Evolutionary conservation across 169 alveolate species (phyloP).

Genomic region (Plasmodium chabaudi): DNA sequence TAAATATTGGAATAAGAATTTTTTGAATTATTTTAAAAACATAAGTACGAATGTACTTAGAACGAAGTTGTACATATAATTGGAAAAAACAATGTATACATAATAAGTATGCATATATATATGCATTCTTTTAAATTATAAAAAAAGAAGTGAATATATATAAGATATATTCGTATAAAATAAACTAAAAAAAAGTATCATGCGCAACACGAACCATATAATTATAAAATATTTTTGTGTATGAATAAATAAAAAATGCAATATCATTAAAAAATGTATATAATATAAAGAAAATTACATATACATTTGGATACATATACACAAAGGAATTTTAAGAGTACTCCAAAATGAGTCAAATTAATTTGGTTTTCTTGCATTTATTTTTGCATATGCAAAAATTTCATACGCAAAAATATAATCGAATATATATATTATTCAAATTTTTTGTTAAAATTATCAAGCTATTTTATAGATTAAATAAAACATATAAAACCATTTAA

Average conservation of each 20-base stretch:
- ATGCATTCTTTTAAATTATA: constrained; percentile 17
- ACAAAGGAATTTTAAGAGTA: neutral
- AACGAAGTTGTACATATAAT: constrained; percentile 14
- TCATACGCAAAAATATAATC: too few species aligned
- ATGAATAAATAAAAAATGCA: neutral
- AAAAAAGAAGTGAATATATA: neutral
- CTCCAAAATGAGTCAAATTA: constrained; percentile 24
- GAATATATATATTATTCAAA: too few species aligned
- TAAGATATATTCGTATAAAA: neutral
- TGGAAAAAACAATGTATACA: constrained; percentile 4
- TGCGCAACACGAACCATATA: constrained; percentile 17
- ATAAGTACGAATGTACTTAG: neutral
- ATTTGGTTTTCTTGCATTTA: constrained; percentile 17
- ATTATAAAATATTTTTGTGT: constrained; percentile 17
- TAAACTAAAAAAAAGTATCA: constrained; percentile 34
- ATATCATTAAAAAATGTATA: constrained; percentile 27
- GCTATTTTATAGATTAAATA: too few species aligned
- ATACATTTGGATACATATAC: constrained; percentile 6
- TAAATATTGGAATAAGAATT: neutral
- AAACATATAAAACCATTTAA: too few species aligned
- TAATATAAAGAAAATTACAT: neutral
- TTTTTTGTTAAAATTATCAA: too few species aligned
- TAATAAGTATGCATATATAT: constrained; percentile 1
- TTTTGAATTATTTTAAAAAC: constrained; percentile 15
- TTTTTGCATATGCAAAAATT: constrained; percentile 1